These are phyloP conservation scores for Penicillium taxi DNA, from an alignment of 495 filamentous ascomycete species.

Conservation along the genomic window DNA sequence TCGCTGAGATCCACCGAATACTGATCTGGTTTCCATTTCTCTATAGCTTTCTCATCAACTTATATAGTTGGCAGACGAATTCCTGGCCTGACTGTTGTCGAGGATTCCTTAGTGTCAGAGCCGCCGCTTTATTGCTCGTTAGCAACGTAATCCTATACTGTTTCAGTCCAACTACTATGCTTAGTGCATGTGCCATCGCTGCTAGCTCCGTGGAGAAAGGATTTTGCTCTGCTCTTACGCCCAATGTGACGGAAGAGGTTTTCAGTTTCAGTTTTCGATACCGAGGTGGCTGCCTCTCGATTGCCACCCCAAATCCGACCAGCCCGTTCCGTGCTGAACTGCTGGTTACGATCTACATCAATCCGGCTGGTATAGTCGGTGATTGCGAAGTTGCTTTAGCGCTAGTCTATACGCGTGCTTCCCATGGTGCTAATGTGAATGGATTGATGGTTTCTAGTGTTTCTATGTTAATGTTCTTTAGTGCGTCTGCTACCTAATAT, in stretches of 20 bases:
- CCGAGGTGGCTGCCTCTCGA: constrained; percentile 3
- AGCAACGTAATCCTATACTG: constrained; percentile 11
- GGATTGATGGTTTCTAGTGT: constrained; percentile 3
- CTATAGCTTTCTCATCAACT: constrained; percentile 15
- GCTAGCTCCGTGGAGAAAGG: constrained; percentile 13
- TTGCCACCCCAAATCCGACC: constrained; percentile 6
- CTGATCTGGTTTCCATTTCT: constrained; percentile 14
- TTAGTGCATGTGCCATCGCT: constrained; percentile 14
- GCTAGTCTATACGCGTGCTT: constrained; percentile 8
- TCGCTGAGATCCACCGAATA: constrained; percentile 8
- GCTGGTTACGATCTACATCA: constrained; percentile 7
- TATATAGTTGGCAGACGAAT: constrained; percentile 13
- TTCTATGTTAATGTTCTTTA: constrained; percentile 1
- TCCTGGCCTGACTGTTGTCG: constrained; percentile 16
- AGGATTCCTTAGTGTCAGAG: constrained; percentile 14
- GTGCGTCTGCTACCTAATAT: constrained; percentile 2
- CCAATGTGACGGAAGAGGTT: constrained; percentile 6
- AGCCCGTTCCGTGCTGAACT: constrained; percentile 7
- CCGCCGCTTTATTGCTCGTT: constrained; percentile 18
- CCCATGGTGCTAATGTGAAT: constrained; percentile 8
- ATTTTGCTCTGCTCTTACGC: constrained; percentile 10
- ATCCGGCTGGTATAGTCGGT: constrained; percentile 4
- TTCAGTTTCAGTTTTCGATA: constrained; percentile 10
- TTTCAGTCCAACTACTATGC: constrained; percentile 6
- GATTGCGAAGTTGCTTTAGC: constrained; percentile 1